These are phyloP conservation scores for Xylariales sp. DNA, from an alignment of 2,329 filamentous ascomycete genomes.

Conservation along the genomic window DNA sequence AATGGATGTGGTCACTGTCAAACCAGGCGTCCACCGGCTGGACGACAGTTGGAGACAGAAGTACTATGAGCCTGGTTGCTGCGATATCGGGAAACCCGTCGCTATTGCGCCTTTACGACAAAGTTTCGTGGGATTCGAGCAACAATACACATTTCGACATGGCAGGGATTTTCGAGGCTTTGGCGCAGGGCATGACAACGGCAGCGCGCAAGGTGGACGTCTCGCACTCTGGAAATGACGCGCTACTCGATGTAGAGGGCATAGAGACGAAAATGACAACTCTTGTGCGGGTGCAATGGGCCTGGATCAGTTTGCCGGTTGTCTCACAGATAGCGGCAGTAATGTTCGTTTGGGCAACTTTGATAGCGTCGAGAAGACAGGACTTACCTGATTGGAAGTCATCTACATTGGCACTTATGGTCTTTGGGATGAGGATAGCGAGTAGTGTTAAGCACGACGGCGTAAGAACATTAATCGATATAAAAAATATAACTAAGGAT, in stretches of 20 bases:
- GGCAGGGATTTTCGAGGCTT: no score
- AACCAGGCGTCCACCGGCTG: not conserved
- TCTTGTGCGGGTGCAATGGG: not conserved
- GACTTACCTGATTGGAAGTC: not conserved
- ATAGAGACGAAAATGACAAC: not conserved
- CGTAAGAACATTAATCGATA: no score
- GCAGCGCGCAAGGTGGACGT: not conserved
- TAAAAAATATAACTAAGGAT: no score
- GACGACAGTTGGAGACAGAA: not conserved
- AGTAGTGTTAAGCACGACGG: not conserved
- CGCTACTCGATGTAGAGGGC: not conserved
- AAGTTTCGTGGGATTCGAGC: not conserved
- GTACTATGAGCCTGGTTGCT: no score
- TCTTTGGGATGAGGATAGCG: not conserved
- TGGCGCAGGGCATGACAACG: no score
- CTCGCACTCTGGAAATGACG: not conserved
- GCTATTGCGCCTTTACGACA: not conserved
- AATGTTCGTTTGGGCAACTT: not conserved
- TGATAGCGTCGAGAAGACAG: not conserved
- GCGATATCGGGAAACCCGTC: not conserved
- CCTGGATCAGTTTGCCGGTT: not conserved
- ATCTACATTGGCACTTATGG: not conserved
- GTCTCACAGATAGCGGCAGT: not conserved
- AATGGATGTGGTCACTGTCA: not conserved
- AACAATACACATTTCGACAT: no score